Percentiles rank a stretch among this genome's conserved stretches.
Conservation (phyloP, 805 yeast species). For the Lipomyces sp. region DNA sequence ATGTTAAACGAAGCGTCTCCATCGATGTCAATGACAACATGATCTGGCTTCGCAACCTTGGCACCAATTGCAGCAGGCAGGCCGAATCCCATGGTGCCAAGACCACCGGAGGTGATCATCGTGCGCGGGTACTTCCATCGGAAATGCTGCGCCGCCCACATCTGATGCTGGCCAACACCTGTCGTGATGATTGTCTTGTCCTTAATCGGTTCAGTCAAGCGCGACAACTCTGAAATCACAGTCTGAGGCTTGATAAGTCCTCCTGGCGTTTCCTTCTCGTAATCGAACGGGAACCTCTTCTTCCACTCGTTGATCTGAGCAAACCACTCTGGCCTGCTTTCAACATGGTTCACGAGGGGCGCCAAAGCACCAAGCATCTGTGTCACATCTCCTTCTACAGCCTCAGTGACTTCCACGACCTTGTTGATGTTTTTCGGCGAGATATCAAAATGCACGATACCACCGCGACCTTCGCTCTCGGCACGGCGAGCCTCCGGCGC, state of each 20-base stretch:
- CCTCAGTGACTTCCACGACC: conserved; percentile 90
- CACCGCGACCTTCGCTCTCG: conserved; percentile 84
- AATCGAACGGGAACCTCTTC: conserved; percentile 76
- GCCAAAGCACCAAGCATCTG: conserved; percentile 67
- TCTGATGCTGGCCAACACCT: conserved; percentile 99
- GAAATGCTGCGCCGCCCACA: conserved; percentile 99
- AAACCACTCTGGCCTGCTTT: conserved; percentile 76
- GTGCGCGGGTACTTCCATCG: conserved; percentile 91
- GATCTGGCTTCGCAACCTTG: conserved; percentile 92
- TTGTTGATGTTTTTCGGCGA: conserved; percentile 96
- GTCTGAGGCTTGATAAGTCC: conserved; percentile 84
- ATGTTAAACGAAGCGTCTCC: conserved; percentile 99
- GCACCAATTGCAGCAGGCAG: conserved; percentile 98
- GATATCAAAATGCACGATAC: conserved; percentile 94
- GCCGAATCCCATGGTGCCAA: conserved; percentile 99
- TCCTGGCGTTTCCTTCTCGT: conserved; percentile 61
- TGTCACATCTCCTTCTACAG: conserved; percentile 94
- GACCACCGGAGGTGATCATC: conserved; percentile 96
- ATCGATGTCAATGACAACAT: conserved; percentile 91
- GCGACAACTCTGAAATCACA: conserved; percentile 71
- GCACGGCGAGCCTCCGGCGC: conserved; percentile 94
- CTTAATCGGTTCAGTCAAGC: conserved; percentile 58
- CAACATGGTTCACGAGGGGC: conserved; percentile 63
- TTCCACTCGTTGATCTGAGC: conserved; percentile 75
- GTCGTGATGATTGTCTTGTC: conserved; percentile 87